Base-by-base conservation (phyloP, 441 rosid genomes). In the Corymbia calophylla region DNA sequence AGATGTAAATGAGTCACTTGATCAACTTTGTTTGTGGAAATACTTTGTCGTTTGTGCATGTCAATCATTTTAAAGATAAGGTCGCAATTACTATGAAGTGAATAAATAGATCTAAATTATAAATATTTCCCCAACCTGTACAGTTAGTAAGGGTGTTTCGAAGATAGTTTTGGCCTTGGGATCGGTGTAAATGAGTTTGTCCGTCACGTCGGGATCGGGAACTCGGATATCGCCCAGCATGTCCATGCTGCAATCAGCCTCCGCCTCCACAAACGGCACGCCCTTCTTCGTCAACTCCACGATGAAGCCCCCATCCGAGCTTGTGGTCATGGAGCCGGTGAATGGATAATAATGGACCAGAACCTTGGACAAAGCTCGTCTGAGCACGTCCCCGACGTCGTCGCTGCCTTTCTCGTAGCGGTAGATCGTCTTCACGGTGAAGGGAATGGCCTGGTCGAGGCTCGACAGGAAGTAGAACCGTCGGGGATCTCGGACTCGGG, bases 231-330 rank as follows among this genome's bases (percentile, higher is more conserved):
- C 94, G 12, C 93, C 93, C 55, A 92, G 60, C 80, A 48, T 81
- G 14, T 90, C 55, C 17, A 91, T 84, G 56, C 51, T 66, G 39
- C 86, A 66, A 85, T 92, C 81, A 1, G 94, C 89, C 13, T 21
- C 86, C 1, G 93, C 94, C 68, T 92, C 91, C 19, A 91, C 93
- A 53, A 93, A 93, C 2, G 91, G 91, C 23, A 92, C 91, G 3
- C 92, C 91, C n/a, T 91, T 89, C 32, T 84, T 89, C 56, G 86
- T 82, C 91, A 93, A 90, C 18, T 90, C 91, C 13, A 92, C 92
- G 18, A 55, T 70, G 31, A 92, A 64, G 64, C 87, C 91, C 48
- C 91, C 91, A 16, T 90, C 90, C n/a, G 68, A 35, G 21, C 87
- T 88, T 21, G 32, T 6, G 8, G 73, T 32, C 35, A 92, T 21